Conservation (phyloP, 2,329 filamentous ascomycete species). For the Thielaviopsis punctulata region DNA sequence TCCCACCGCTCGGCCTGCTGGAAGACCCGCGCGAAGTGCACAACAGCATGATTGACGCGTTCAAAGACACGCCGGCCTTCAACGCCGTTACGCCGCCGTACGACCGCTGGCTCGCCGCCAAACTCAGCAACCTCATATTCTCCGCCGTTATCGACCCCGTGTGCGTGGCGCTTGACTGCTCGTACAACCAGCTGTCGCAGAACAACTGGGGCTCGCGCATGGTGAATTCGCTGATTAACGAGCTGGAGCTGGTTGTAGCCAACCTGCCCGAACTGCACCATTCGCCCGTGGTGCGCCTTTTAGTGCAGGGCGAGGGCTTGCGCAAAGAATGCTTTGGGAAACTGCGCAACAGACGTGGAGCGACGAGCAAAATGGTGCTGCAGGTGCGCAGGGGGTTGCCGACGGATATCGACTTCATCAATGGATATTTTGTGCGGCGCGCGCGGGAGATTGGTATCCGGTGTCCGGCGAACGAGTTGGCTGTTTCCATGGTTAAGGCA, state of each 20-base stretch:
- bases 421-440: constrained; percentile 67
- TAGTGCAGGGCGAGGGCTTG: constrained; percentile 42
- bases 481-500: constrained; percentile 56
- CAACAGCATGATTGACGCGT: constrained; percentile 7
- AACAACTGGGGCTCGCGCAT: constrained; percentile 48
- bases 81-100: constrained; percentile 20
- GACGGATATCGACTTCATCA: constrained; percentile 71
- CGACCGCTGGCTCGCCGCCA: constrained; percentile 46
- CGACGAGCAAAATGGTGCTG: constrained; percentile 46
- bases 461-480: constrained; percentile 54
- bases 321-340: constrained; percentile 41
- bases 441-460: constrained; percentile 58
- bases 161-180: constrained; percentile 59
- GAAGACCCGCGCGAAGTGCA: constrained; percentile 4
- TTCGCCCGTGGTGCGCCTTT: constrained; percentile 36
- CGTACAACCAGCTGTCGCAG: constrained; percentile 52
- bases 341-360: constrained; percentile 37
- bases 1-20: constrained; percentile 5
- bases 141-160: constrained; percentile 65
- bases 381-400: constrained; percentile 42
- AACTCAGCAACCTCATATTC: constrained; percentile 64
- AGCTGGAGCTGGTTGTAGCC: constrained; percentile 56
- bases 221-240: constrained; percentile 54
- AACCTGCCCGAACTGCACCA: constrained; percentile 55
- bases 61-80: constrained; percentile 8